Evolutionary conservation across 1,284 basidiomycete genomes (phyloP).

Genomic region (Melampsora occidentalis): DNA sequence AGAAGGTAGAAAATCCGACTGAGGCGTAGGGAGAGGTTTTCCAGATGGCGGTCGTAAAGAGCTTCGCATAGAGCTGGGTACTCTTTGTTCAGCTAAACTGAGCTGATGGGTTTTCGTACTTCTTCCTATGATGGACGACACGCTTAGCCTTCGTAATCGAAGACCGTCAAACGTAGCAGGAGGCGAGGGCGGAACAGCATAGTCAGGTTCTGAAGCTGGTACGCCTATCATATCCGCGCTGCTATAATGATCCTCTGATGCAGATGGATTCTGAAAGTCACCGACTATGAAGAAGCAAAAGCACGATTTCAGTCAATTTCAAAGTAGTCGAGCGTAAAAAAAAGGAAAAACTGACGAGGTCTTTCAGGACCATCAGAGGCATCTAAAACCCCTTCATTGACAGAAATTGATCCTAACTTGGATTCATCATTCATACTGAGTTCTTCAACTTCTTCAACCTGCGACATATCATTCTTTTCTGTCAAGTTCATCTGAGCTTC

Average conservation of each 20-base stretch:
- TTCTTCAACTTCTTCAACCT: no score
- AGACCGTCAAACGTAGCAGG: not conserved
- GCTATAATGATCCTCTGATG: not conserved
- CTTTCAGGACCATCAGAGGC: not conserved
- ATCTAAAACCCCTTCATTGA: no score
- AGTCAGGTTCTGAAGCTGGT: slow-evolving; percentile 7
- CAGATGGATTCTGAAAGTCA: not conserved
- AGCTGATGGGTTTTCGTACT: not conserved
- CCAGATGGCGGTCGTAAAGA: slow-evolving; percentile 6
- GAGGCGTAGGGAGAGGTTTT: slow-evolving; percentile 9
- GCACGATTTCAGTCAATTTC: not conserved
- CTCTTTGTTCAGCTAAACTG: not conserved
- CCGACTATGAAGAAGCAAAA: not conserved
- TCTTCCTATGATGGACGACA: slow-evolving; percentile 1
- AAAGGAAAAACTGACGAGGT: not conserved
- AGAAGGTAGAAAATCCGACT: slow-evolving; percentile 16
- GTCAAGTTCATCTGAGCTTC: slow-evolving; percentile 12
- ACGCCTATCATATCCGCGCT: not conserved
- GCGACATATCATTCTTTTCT: no score
- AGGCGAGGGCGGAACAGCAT: slow-evolving; percentile 7
- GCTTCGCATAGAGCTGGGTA: slow-evolving; percentile 2
- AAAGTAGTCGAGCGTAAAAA: not conserved
- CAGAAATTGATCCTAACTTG: no score
- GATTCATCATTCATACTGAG: no score
- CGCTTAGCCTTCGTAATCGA: not conserved